Evolutionary conservation across 257 asterid genomes (phyloP), one percentile per base, ranked within the genome.

Genomic region (Nicotiana otophora): DNA sequence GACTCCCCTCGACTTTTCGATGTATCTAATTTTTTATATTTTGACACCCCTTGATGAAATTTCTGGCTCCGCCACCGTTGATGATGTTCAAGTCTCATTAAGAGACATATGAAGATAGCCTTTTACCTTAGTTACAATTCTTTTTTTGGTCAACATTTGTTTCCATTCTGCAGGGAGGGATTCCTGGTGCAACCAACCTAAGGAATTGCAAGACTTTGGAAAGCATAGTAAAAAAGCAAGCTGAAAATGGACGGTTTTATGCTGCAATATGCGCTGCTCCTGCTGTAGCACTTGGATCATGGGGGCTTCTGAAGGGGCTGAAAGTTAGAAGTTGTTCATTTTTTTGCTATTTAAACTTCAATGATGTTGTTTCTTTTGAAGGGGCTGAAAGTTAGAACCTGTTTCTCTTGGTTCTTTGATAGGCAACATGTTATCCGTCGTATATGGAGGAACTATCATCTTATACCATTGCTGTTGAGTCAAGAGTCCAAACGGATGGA

Each of bases 251-350:
- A 60, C 89, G 90, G 54, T 84, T 89, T 14, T 94, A 88, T 89
- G 97, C 97, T 67, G 99, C 99, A 66, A 92, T 96, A 83, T 96
- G 99, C 89, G 99, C 99, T 17, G 91, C 99, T 85, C 98, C 99
- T 72, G 98, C 98, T 16, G 95, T 94, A 68, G 97, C 93, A 20
- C 94, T 96, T 84, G 98, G 94, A 46, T 89, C 98, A 15, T 96
- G 99, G 99, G 98, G 97, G 54, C 87, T 96, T 83, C 81, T 96
- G 84, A 92, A 93, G 88, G 99, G 97, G 68, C 86, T 92, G 88
- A 92, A 92, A 86, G 99, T 92, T 70, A 83, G 84, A 78, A 31
- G 30, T 30, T 51, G 53, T 74, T 81, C 26, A 60, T 33, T 67
- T 69, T 48, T 62, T 74, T 1, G 39, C 26, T 75, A 8, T 30